phyloP scores from a whole-genome alignment of 305 asterid species.

The Stenogyne calaminthoides region DNA sequence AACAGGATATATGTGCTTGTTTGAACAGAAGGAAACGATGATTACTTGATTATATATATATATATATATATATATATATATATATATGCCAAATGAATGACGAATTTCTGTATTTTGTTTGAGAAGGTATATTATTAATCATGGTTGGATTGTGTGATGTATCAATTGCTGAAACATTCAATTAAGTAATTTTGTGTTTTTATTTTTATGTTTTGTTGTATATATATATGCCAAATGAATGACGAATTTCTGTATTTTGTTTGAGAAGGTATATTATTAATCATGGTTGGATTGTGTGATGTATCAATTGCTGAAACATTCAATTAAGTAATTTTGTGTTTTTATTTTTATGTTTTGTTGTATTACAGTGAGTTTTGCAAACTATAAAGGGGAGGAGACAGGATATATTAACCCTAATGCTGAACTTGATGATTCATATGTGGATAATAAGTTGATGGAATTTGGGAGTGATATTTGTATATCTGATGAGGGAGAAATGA shows the following conservation, averaged over 20 bases:
- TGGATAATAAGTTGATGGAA: constrained; percentile 28
- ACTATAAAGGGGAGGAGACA: constrained; percentile 22
- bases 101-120: not conserved
- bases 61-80: too few relatives aligned
- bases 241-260: not conserved
- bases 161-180: not conserved
- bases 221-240: not conserved
- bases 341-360: not conserved
- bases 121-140: not conserved
- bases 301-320: not conserved
- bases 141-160: not conserved
- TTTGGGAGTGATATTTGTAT: constrained; percentile 27
- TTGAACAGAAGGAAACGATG: not conserved
- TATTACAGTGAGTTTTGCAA: constrained; percentile 26
- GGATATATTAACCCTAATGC: constrained; percentile 17
- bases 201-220: not conserved
- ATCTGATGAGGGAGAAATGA: constrained; percentile 30
- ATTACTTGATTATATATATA: not conserved
- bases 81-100: not conserved
- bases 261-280: not conserved
- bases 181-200: not conserved
- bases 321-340: constrained; percentile 4
- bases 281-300: not conserved
- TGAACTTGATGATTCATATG: constrained; percentile 26
- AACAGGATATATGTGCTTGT: not conserved